Evolutionary conservation across 176 grass and related monocot genomes (phyloP), one percentile per base, ranked within the genome.

Genomic region (Dendrocalamus sinicus): DNA sequence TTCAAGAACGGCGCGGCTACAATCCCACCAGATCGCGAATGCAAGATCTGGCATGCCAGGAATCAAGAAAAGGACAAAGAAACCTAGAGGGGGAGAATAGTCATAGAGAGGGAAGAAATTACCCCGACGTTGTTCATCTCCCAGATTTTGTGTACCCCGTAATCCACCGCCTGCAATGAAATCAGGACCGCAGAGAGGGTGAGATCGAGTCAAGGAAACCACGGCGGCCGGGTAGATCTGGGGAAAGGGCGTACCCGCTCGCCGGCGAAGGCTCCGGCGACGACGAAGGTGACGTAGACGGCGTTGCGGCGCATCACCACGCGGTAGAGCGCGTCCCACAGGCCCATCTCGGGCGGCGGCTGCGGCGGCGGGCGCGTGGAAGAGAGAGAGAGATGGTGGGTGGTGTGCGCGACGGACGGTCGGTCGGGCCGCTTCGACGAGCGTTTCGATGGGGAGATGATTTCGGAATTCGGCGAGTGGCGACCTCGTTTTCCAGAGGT

Each of bases 271-370:
- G 94, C 94, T 35, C 94, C 94, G 40, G 87, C 89, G 77, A 93
- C 84, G 63, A 96, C 94, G 91, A 96, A 96, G 84, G 94, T 96
- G 78, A 96, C 91, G 91, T 96, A 96, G 81, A 96, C 86, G 43
- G 91, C 92, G 86, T 96, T 96, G 63, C 94, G 94, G 52, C 94
- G 91, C 94, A 96, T 96, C 28, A 96, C 86, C 64, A 96, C 91
- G 55, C 91, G 81, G 83, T 96, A 96, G 13, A 96, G 87, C 63
- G 79, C 77, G 65, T 96, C 94, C 89, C 87, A 88, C 57, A 93
- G 6, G 12, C 83, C 91, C 93, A 95, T 92, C 44, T 23, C 24
- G 19, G 1, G 68, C 91, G 39, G 86, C 89, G 84, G 19, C 3
- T 58, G 7, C 67, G 73, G 67, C 79, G 63, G 55, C 72, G 65